Evolutionary conservation across 2,329 filamentous ascomycete species (phyloP).

Genomic region (Incumbomyces lentus): DNA sequence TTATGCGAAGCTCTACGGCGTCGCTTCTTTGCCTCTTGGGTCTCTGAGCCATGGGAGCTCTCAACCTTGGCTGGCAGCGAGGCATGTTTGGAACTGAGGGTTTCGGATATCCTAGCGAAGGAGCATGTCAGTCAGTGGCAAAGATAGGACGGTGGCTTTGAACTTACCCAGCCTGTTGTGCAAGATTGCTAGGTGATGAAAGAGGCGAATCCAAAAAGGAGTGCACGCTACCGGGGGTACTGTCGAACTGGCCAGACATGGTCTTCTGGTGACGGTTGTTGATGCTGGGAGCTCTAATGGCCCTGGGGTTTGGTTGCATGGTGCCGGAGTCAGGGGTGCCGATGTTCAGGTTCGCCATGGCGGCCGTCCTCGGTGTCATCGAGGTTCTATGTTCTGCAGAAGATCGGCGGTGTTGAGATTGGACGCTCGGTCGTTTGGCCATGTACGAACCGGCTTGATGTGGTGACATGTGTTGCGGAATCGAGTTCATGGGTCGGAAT

Average conservation of each 20-base stretch:
- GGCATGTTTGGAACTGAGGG: conserved; percentile 75
- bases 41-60: conserved; percentile 35
- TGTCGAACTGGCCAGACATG: conserved; percentile 80
- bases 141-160: neutral
- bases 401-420: conserved; percentile 59
- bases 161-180: conserved; percentile 48
- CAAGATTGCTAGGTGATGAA: conserved; percentile 56
- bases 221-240: conserved; percentile 70
- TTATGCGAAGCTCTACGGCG: conserved; percentile 91
- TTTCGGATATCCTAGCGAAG: conserved; percentile 41
- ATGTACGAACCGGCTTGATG: conserved; percentile 34
- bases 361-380: conserved; percentile 77
- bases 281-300: conserved; percentile 58
- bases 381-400: conserved; percentile 62
- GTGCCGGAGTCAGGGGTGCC: conserved; percentile 59
- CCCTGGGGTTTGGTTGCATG: conserved; percentile 55
- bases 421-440: conserved; percentile 51
- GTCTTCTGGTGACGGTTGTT: conserved; percentile 65
- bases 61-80: conserved; percentile 83
- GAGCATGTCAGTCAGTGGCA: neutral
- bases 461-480: conserved; percentile 32
- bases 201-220: conserved; percentile 86
- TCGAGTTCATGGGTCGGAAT: conserved; percentile 50
- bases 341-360: conserved; percentile 62
- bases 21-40: conserved; percentile 76